phyloP scores from a whole-genome alignment of 768 basidiomycete genomes.

The Inosperma sp. region DNA sequence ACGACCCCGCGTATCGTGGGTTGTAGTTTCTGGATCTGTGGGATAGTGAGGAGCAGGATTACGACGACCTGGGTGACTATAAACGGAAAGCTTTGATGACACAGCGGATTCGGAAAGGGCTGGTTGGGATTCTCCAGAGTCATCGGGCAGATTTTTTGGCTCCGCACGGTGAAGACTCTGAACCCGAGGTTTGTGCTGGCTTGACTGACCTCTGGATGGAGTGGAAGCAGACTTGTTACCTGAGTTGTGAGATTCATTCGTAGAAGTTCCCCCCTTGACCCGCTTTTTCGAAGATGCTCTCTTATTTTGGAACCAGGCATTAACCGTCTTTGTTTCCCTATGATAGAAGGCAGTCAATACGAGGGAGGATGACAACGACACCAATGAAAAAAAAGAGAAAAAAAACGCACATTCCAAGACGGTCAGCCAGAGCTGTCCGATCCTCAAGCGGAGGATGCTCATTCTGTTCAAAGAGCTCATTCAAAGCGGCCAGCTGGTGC shows the following conservation, averaged over 20 bases:
- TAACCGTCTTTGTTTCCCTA: conserved; percentile 83
- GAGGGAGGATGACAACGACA: conserved; percentile 15
- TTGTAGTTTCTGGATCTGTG: conserved; percentile 48
- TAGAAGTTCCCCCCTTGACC: conserved; percentile 34
- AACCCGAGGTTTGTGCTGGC: conserved; percentile 31
- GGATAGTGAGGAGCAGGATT: conserved; percentile 48
- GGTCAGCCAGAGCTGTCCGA: conserved; percentile 62
- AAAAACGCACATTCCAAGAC: conserved; percentile 66
- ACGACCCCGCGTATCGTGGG: conserved; percentile 59
- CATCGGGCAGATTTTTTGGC: conserved; percentile 45
- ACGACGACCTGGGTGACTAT: conserved; percentile 44
- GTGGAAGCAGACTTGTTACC: conserved; percentile 7
- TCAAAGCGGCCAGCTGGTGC: conserved; percentile 67
- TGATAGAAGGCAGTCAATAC: not conserved
- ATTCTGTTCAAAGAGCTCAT: conserved; percentile 70
- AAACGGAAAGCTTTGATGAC: conserved; percentile 29
- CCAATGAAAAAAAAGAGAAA: conserved; percentile 14
- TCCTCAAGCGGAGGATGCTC: conserved; percentile 72
- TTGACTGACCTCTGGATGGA: conserved; percentile 16
- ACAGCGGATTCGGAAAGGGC: conserved; percentile 33
- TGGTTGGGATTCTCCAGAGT: conserved; percentile 37
- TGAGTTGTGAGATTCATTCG: conserved; percentile 28
- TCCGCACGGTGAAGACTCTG: conserved; percentile 29
- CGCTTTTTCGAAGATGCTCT: conserved; percentile 77
- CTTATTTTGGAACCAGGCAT: conserved; percentile 87